phyloP scores from a whole-genome alignment of 108 stramenopile genomes.

The Nannochloropsis granulata region DNA sequence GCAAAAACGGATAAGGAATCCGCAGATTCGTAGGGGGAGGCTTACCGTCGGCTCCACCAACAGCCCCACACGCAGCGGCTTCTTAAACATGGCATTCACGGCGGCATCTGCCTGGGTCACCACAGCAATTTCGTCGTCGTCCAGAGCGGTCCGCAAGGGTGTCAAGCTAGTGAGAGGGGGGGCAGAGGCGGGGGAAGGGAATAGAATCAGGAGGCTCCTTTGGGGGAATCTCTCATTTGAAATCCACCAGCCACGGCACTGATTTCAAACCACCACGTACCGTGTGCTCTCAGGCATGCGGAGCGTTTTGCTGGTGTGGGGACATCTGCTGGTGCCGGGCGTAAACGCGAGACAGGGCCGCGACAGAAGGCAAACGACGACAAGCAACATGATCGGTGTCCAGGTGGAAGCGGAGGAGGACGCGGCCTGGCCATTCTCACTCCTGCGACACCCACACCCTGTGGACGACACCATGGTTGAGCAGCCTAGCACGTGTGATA shows the following conservation, averaged over 20 bases:
- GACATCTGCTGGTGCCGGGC: no score
- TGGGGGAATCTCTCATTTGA: no score
- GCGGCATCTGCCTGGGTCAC: neutral
- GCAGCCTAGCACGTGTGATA: neutral
- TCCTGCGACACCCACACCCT: neutral
- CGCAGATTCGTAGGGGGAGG: neutral
- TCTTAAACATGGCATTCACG: neutral
- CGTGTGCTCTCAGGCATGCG: no score
- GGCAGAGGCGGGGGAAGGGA: no score
- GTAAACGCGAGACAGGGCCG: neutral
- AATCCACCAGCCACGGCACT: no score
- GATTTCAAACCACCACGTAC: no score
- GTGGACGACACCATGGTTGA: neutral
- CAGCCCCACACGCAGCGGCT: neutral
- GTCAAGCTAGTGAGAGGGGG: neutral
- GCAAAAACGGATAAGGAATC: neutral
- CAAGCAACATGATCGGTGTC: neutral
- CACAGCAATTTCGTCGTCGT: neutral
- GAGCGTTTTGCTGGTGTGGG: no score
- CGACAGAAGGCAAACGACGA: neutral
- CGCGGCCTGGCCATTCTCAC: neutral
- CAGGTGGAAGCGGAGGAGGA: neutral
- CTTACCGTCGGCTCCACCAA: neutral
- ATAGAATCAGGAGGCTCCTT: no score
- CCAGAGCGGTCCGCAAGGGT: neutral